Conservation (phyloP, 2,329 filamentous ascomycete species). For the Sporothrix pallida region DNA sequence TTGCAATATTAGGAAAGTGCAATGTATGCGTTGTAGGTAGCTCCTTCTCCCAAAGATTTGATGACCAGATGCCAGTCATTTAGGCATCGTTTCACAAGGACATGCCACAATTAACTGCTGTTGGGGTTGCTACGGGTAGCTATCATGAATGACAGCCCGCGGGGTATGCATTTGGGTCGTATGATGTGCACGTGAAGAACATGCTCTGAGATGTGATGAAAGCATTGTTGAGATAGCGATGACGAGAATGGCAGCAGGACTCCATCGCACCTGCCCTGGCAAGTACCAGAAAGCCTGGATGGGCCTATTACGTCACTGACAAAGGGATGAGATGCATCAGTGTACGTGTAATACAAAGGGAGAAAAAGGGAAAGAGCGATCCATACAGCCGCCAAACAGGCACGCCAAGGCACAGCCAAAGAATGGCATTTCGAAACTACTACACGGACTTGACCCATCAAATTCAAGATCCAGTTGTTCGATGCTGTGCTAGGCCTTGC, state of each 20-base stretch:
- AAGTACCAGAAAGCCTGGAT: background rate
- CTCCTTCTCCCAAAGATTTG: background rate
- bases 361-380: conserved; percentile 18
- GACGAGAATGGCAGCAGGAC: background rate
- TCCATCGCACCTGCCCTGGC: conserved; percentile 13
- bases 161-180: background rate
- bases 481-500: background rate
- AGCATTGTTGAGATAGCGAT: background rate
- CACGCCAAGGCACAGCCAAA: conserved; percentile 13
- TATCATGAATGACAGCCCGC: background rate
- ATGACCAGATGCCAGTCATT: background rate
- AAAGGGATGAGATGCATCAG: conserved; percentile 8
- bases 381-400: background rate
- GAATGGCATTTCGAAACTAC: background rate
- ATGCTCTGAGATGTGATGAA: background rate
- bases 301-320: conserved; percentile 26
- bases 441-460: background rate
- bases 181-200: background rate
- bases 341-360: conserved; percentile 14
- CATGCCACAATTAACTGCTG: background rate
- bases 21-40: too few species aligned
- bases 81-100: too few species aligned
- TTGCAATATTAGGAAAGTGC: background rate
- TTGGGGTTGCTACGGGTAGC: background rate
- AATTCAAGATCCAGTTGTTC: background rate